Percentiles rank a stretch among this genome's conserved stretches.
These are phyloP conservation scores for Metarhizium robertsii DNA, from an alignment of 2,329 filamentous ascomycete species.

Conservation along the genomic window DNA sequence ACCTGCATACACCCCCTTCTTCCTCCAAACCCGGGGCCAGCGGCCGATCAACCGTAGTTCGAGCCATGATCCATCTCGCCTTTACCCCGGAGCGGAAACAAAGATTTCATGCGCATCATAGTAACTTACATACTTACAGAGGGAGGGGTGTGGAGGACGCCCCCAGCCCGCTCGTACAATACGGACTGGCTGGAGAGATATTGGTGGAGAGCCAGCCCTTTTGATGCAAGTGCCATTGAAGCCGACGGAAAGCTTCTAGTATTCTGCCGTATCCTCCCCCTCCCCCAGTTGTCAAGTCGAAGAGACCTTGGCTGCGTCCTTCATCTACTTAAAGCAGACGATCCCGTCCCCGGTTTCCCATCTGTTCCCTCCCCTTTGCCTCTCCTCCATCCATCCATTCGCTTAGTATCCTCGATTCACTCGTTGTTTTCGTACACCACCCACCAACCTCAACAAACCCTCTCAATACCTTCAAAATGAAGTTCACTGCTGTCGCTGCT, in stretches of 20 bases:
- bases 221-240: no score
- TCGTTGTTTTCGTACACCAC: constrained; percentile 17
- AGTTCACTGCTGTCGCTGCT: constrained; percentile 23
- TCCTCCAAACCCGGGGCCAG: no score
- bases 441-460: constrained; percentile 4
- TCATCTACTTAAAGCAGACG: constrained; percentile 21
- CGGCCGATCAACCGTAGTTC: no score
- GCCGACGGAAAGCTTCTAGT: background rate
- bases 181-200: background rate
- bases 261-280: background rate
- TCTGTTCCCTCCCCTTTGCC: constrained; percentile 1
- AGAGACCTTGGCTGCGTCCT: background rate
- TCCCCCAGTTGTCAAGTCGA: background rate
- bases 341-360: constrained; percentile 9
- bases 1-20: no score
- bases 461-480: constrained; percentile 23
- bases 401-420: constrained; percentile 16
- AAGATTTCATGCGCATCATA: background rate
- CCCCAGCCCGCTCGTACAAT: no score
- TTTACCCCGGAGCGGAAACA: background rate
- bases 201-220: background rate
- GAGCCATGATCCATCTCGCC: no score
- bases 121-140: no score
- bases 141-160: background rate
- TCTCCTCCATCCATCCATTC: constrained; percentile 18